Base-by-base conservation (phyloP, 306 rosid species). In the Aeschynomene evenia region DNA sequence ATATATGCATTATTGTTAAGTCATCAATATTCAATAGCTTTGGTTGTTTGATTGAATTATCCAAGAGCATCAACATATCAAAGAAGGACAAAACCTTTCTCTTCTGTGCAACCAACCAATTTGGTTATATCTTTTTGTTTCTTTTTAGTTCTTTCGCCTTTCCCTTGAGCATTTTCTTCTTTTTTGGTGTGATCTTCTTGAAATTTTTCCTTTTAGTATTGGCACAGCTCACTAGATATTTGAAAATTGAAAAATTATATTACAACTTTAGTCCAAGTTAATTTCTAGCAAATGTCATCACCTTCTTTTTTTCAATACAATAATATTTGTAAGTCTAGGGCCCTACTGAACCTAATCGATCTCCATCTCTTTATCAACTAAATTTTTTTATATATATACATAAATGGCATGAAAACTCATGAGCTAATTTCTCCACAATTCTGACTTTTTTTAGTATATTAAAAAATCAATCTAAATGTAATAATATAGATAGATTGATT, bases 71-170 rank as follows among this genome's bases (percentile, higher is more conserved):
- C 10, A 64, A 66, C 43, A 16, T n/a, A n/a, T n/a, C n/a, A n/a
- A n/a, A n/a, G n/a, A n/a, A 28, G 20, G 62, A 26, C 39, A 56
- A 28, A 13, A 56, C 40, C 11, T 12, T 54, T 24, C 12, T 53
- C 12, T 53, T 24, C 21, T 51, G 20, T 2, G 18, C 61, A 6
- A 56, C 7, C 58, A 26, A 28, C 14, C 51, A 59, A 59, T 23
- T 59, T 7, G 46, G 33, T 18, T 18, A 51, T 36, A 52, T 8
- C 73, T 48, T 52, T 15, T 53, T 36, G 23, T 6, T 37, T 13
- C n/a, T n/a, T 55, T 24, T 53, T 23, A 56, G 66, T 70, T 55
- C 39, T 69, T 55, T 39, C 22, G 37, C 74, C 39, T 54, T 56
- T 22, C 39, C 23, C 37, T 40, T 63, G 18, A 63, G 39, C 63